Evolutionary conservation across 2,329 filamentous ascomycete species (phyloP).

Genomic region (Alternaria brassicae): DNA sequence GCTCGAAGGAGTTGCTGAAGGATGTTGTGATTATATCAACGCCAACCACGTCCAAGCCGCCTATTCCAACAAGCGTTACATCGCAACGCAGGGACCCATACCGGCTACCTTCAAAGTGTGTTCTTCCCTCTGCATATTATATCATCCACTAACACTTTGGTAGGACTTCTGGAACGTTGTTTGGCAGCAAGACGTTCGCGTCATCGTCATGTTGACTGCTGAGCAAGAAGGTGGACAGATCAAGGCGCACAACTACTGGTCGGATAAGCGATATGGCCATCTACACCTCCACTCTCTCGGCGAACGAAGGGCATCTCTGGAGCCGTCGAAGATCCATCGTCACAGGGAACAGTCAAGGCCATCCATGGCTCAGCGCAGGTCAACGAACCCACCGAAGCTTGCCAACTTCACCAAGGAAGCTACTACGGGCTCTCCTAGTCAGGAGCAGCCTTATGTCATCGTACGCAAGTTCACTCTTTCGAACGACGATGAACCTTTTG

Average conservation of each 20-base stretch:
- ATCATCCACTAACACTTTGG: constrained; percentile 26
- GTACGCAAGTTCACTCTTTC: constrained; percentile 87
- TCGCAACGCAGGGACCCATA: constrained; percentile 92
- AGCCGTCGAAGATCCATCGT: constrained; percentile 63
- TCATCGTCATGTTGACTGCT: constrained; percentile 95
- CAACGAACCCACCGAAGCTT: constrained; percentile 43
- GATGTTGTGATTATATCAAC: constrained; percentile 92
- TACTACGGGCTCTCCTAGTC: constrained; percentile 35
- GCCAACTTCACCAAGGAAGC: constrained; percentile 40
- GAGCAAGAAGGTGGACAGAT: constrained; percentile 91
- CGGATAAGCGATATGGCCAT: constrained; percentile 75
- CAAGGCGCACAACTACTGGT: constrained; percentile 96
- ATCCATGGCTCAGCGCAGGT: constrained; percentile 43
- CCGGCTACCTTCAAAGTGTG: constrained; percentile 89
- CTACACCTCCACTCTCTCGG: constrained; percentile 78
- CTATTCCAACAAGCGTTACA: constrained; percentile 88
- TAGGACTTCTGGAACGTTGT: constrained; percentile 98
- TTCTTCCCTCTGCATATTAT: constrained; percentile 12
- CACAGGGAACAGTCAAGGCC: constrained; percentile 49
- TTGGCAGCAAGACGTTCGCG: constrained; percentile 94
- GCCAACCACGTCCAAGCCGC: constrained; percentile 84
- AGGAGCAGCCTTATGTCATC: constrained; percentile 76
- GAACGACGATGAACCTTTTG: constrained; percentile 78
- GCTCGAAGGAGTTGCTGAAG: constrained; percentile 70
- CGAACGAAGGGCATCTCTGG: constrained; percentile 81